Conservation (phyloP, 495 filamentous ascomycete genomes). For the Penicillium diatomitis region DNA sequence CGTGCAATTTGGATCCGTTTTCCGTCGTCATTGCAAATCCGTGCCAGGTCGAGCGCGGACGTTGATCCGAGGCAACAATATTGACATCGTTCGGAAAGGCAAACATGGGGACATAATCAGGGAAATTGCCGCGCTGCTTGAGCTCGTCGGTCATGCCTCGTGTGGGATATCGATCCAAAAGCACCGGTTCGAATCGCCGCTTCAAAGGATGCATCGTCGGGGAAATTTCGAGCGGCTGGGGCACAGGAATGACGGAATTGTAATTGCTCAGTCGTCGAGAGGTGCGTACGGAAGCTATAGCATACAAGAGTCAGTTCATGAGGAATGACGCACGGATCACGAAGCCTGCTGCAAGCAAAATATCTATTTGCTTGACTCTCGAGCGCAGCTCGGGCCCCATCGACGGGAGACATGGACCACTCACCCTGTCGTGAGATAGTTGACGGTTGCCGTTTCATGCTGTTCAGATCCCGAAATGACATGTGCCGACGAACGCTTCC, state of each 20-base stretch:
- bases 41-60: slow-evolving; percentile 92
- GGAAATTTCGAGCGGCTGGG: slow-evolving; percentile 78
- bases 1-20: slow-evolving; percentile 85
- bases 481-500: slow-evolving; percentile 81
- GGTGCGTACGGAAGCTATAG: slow-evolving; percentile 75
- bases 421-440: slow-evolving; percentile 66
- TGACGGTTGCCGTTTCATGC: slow-evolving; percentile 80
- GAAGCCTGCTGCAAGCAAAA: neutral
- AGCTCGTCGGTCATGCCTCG: slow-evolving; percentile 73
- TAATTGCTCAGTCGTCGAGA: slow-evolving; percentile 90
- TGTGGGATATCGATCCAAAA: slow-evolving; percentile 88
- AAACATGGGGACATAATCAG: slow-evolving; percentile 98
- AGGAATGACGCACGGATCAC: too few relatives aligned
- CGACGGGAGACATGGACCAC: slow-evolving; percentile 16
- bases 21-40: slow-evolving; percentile 95
- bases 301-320: neutral
- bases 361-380: neutral
- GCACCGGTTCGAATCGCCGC: slow-evolving; percentile 84
- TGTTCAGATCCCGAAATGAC: slow-evolving; percentile 89
- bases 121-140: slow-evolving; percentile 76
- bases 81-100: slow-evolving; percentile 97
- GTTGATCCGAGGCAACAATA: slow-evolving; percentile 89
- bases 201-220: slow-evolving; percentile 95
- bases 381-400: neutral
- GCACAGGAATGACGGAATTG: slow-evolving; percentile 92